Conservation (phyloP, 371 early-diverging fungal species). For the Coemansia sp. region DNA sequence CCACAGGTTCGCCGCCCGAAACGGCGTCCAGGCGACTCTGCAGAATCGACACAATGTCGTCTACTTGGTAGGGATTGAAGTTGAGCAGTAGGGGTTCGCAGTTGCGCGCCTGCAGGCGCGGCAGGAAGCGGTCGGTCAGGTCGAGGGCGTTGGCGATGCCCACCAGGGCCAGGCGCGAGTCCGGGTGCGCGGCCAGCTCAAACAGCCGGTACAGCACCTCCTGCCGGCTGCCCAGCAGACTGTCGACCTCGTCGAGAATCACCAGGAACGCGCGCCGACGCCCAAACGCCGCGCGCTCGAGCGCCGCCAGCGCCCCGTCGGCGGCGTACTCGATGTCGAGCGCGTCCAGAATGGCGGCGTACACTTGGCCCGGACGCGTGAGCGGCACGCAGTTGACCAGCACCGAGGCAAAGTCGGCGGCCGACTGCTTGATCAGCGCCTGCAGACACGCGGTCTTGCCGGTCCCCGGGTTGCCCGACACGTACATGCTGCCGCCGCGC, state of each 20-base stretch:
- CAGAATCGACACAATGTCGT: slow-evolving; percentile 81
- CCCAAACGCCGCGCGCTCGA: slow-evolving; percentile 49
- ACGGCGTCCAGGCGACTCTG: slow-evolving; percentile 67
- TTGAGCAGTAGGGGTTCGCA: slow-evolving; percentile 80
- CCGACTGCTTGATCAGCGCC: slow-evolving; percentile 39
- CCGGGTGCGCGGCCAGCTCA: slow-evolving; percentile 62
- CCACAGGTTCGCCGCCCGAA: slow-evolving; percentile 46
- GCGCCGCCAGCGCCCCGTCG: slow-evolving; percentile 34
- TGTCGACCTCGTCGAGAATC: slow-evolving; percentile 92
- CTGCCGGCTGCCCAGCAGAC: slow-evolving; percentile 74
- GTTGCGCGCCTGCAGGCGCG: slow-evolving; percentile 79
- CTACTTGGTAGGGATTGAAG: slow-evolving; percentile 81
- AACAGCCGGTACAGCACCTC: slow-evolving; percentile 89
- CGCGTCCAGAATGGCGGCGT: slow-evolving; percentile 59
- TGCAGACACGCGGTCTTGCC: slow-evolving; percentile 89
- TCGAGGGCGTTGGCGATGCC: slow-evolving; percentile 97
- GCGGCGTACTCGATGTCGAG: slow-evolving; percentile 7
- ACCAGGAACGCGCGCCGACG: slow-evolving; percentile 59
- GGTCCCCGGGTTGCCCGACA: slow-evolving; percentile 92
- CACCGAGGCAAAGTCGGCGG: slow-evolving; percentile 50
- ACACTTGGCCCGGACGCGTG: slow-evolving; percentile 68
- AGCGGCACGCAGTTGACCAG: slow-evolving; percentile 87
- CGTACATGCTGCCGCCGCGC: slow-evolving; percentile 71
- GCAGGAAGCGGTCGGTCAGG: slow-evolving; percentile 84
- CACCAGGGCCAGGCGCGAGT: slow-evolving; percentile 73